phyloP scores from a whole-genome alignment of 2,329 filamentous ascomycete species.

The Rhinocladiella mackenziei region DNA sequence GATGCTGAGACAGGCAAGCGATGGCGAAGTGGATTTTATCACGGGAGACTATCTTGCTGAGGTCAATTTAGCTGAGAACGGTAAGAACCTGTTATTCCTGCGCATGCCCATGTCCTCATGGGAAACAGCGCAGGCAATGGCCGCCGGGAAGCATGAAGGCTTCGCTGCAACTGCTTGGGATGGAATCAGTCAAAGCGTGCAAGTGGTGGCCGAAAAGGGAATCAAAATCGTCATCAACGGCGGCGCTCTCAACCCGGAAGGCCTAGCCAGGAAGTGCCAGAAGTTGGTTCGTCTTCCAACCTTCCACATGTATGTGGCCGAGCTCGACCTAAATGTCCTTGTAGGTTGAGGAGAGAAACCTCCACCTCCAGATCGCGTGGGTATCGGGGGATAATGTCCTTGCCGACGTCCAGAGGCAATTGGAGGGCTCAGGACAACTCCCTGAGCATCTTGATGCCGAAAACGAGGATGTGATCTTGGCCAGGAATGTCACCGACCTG shows the following conservation, averaged over 20 bases:
- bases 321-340: no score
- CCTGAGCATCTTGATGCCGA: conserved; percentile 38
- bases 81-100: no score
- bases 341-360: neutral
- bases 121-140: conserved; percentile 36
- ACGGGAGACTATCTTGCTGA: conserved; percentile 52
- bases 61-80: conserved; percentile 47
- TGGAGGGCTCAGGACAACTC: conserved; percentile 31
- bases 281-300: conserved; percentile 9
- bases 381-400: conserved; percentile 41
- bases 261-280: conserved; percentile 40
- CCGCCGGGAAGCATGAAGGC: conserved; percentile 39
- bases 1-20: neutral
- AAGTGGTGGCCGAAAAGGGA: conserved; percentile 43
- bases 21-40: conserved; percentile 32
- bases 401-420: conserved; percentile 13
- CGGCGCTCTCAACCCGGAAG: conserved; percentile 53
- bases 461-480: conserved; percentile 30
- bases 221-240: conserved; percentile 57
- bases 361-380: conserved; percentile 35
- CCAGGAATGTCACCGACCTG: conserved; percentile 7
- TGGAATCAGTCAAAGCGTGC: conserved; percentile 43
- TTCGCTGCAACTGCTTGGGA: conserved; percentile 48
- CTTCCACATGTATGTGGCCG: no score
- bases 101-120: no score